Evolutionary conservation across 768 basidiomycete genomes (phyloP), one percentile per base, ranked within the genome.

Genomic region (Phlebiopsis flavidoalba): DNA sequence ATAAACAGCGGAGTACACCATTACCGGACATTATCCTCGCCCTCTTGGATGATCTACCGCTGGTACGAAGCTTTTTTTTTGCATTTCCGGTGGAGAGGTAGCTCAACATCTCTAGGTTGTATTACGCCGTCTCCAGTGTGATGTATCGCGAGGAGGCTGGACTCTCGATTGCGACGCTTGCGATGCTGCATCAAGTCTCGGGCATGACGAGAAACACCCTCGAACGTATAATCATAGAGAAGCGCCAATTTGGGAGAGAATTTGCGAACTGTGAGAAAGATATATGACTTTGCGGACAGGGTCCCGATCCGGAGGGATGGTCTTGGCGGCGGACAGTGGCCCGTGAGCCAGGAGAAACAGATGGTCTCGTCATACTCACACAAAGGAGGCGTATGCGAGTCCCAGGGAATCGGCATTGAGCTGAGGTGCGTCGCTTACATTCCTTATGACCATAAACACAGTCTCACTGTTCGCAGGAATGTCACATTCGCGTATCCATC

Each of bases 401-500:
- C 26, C 3, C 26, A 31, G 17, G 60, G 60, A 8, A 57, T 61
- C 17, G 48, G 37, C 3, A 49, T 61, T 36, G 60, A 61, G 49
- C 49, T 61, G 6, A 11, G 60, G 60, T 61, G 17, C 12, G 60
- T 37, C 24, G n/a, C 26, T 22, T 51, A 22, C 10, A n/a, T 49
- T 15, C 14, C 48, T 49, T 3, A 46, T 19, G 10, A 4, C 15
- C 48, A 17, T 11, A 8, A 31, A 1, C 17, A 8, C 6, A 14
- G 46, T 53, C 26, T 36, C 8, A 50, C 53, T 1, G 3, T 21
- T 15, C 26, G 10, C 57, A 86, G 85, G 21, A 66, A 84, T 53
- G 76, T 86, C 0, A 71, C 73, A 0, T 87, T 87, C 60, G 67
- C 72, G 8, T 87, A 87, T 63, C 83, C 83, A 1, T 49, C 48